Base-by-base conservation (phyloP, 805 yeast genomes). In the Teunomyces kruisii region DNA sequence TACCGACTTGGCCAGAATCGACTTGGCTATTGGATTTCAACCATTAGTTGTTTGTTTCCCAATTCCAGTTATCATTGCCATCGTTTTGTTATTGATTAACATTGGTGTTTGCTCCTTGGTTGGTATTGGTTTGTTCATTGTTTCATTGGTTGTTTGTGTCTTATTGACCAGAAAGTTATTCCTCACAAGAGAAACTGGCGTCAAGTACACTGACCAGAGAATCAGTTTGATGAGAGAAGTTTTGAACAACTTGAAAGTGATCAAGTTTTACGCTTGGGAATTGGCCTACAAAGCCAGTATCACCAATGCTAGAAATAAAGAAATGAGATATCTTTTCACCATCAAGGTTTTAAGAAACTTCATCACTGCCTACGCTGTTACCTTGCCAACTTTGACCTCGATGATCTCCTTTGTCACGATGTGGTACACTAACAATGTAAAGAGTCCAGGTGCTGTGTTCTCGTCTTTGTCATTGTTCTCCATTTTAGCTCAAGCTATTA, bases 211-310 rank as follows among this genome's bases (percentile, higher is more conserved):
- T n/a, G 77, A 73, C 52, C 59, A 63, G 48, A 55, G 77, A 49
- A 65, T 73, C 40, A 58, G 71, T 17, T 57, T 67, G 42, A 71
- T 73, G 70, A 64, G 75, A 47, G 76, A 73, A 53, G 62, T 68
- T 29, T 61, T 73, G 46, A 56, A 57, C 40, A 67, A 71, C 53
- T 56, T 73, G 49, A 73, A 73, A 51, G 58, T 72, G 26, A 71
- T 73, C 54, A 73, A 73, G 55, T 73, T 65, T 43, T 73, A 72
- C 50, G 72, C 76, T 10, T 73, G 78, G 78, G 78, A 73, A 55
- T 27, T 59, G 43, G 74, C 78, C 14, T 73, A 73, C 56, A 64
- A 65, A 50, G 44, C 56, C 32, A 61, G 54, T 46, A 64, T 73
- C 40, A 58, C 68, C 26, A 51, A 59, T n/a, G 62, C 64, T n/a